These are phyloP conservation scores for Phycomyces nitens DNA, from an alignment of 192 early-diverging fungal genomes.

Conservation along the genomic window DNA sequence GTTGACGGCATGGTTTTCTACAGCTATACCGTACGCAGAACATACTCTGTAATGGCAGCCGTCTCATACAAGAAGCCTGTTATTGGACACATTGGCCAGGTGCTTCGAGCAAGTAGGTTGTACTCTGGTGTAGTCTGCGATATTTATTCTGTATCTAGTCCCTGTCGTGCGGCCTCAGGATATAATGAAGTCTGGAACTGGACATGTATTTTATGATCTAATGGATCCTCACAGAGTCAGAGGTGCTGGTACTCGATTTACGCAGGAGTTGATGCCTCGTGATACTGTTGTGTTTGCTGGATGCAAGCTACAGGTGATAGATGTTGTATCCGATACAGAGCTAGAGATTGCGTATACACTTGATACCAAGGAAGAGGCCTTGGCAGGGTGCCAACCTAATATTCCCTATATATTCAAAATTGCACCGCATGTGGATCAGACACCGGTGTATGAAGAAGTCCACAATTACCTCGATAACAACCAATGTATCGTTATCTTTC, in stretches of 20 bases:
- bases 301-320: constrained; percentile 61
- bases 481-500: constrained; percentile 89
- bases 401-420: constrained; percentile 43
- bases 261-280: constrained; percentile 60
- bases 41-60: constrained; percentile 26
- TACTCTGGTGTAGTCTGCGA: too few relatives aligned
- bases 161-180: constrained; percentile 94
- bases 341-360: constrained; percentile 49
- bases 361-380: background rate
- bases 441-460: constrained; percentile 77
- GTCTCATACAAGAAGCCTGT: constrained; percentile 25
- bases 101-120: constrained; percentile 32
- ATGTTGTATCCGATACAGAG: constrained; percentile 79
- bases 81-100: constrained; percentile 29
- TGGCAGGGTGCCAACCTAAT: background rate
- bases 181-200: constrained; percentile 66
- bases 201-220: constrained; percentile 64
- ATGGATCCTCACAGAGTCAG: constrained; percentile 60
- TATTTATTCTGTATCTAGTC: constrained; percentile 44
- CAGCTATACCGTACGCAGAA: constrained; percentile 20
- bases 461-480: constrained; percentile 64
- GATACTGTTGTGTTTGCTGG: constrained; percentile 59
- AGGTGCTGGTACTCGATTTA: constrained; percentile 69
- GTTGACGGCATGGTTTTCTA: constrained; percentile 29
- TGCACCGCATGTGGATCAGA: constrained; percentile 83